Evolutionary conservation across 805 yeast species (phyloP).

Genomic region (Yamadazyma sp.): DNA sequence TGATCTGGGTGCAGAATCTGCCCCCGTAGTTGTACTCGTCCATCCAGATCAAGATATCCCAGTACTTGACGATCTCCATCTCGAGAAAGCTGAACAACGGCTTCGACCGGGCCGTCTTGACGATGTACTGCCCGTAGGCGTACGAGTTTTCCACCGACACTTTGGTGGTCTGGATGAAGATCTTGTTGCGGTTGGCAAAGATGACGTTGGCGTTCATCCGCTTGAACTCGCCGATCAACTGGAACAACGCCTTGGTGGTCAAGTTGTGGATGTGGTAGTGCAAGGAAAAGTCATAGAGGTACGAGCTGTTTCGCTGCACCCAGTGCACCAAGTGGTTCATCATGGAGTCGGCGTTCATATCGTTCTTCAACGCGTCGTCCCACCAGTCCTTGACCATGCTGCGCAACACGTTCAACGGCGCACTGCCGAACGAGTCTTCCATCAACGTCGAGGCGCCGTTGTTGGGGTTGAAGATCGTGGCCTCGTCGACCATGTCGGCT

Average conservation of each 20-base stretch:
- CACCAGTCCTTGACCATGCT: constrained; percentile 85
- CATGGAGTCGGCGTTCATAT: constrained; percentile 76
- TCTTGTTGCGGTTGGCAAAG: constrained; percentile 74
- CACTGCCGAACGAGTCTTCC: constrained; percentile 77
- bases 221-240: constrained; percentile 74
- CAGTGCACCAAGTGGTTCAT: constrained; percentile 79
- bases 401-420: constrained; percentile 70
- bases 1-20: constrained; percentile 47
- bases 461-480: constrained; percentile 30
- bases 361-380: constrained; percentile 77
- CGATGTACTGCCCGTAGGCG: constrained; percentile 83
- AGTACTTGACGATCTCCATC: constrained; percentile 67
- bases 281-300: constrained; percentile 71
- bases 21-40: constrained; percentile 89
- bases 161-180: constrained; percentile 73
- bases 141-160: constrained; percentile 80
- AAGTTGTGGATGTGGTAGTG: constrained; percentile 87
- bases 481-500: constrained; percentile 62
- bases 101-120: constrained; percentile 73
- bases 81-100: constrained; percentile 85
- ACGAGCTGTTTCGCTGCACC: constrained; percentile 77
- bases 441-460: constrained; percentile 57
- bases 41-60: constrained; percentile 97
- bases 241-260: constrained; percentile 78
- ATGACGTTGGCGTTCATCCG: constrained; percentile 77